phyloP scores from a whole-genome alignment of 2,329 filamentous ascomycete genomes.

The Fusarium incarnatum region DNA sequence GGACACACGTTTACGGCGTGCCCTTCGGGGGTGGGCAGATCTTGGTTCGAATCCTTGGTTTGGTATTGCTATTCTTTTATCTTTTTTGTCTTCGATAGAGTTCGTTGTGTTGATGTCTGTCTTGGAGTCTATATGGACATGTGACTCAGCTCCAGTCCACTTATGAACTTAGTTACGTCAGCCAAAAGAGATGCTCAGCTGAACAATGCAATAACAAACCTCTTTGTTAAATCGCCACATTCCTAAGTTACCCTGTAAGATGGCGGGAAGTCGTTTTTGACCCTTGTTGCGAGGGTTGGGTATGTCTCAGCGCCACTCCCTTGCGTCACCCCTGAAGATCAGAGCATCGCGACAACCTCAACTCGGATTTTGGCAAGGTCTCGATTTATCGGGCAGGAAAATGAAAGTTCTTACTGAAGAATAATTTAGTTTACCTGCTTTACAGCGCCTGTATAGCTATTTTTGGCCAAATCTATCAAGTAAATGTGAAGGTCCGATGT shows the following conservation, averaged over 20 bases:
- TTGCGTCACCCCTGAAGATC: conserved; percentile 24
- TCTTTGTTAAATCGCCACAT: conserved; percentile 7
- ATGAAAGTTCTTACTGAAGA: no score
- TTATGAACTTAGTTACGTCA: background rate
- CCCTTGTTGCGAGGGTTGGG: conserved; percentile 26
- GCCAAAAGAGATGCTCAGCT: background rate
- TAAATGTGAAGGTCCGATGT: no score
- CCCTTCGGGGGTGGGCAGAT: no score
- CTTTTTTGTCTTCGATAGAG: background rate
- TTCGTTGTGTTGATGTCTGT: background rate
- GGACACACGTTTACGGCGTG: no score
- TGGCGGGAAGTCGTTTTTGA: background rate
- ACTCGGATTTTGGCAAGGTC: background rate
- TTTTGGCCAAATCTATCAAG: no score
- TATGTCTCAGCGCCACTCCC: conserved; percentile 37
- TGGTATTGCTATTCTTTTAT: no score
- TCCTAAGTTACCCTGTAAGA: conserved; percentile 3
- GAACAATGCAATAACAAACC: background rate
- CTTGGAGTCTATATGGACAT: background rate
- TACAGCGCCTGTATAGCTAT: no score
- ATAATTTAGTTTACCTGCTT: no score
- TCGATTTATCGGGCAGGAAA: background rate
- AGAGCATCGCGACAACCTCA: background rate
- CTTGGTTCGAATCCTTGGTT: no score
- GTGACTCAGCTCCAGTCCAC: background rate